Conservation (phyloP, 345 rosid species). For the Brassica carinata region DNA sequence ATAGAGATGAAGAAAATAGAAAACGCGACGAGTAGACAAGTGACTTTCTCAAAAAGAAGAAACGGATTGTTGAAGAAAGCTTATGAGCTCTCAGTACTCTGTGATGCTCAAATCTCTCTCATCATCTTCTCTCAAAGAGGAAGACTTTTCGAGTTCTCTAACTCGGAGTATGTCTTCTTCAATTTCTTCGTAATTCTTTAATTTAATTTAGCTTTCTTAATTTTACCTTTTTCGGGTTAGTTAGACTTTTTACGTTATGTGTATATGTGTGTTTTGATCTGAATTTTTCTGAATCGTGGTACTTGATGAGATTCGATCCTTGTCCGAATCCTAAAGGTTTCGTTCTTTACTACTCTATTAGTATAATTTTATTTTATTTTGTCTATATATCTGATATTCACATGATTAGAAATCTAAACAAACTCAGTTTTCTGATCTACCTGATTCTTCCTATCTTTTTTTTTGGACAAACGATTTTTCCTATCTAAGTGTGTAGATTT, state of each 20-base stretch:
- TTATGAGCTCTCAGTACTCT: slow-evolving; percentile 41
- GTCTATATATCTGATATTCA: background rate
- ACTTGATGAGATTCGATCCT: slow-evolving; percentile 30
- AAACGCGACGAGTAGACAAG: slow-evolving; percentile 40
- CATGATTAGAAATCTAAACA: slow-evolving; percentile 3
- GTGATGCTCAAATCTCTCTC: slow-evolving; percentile 41
- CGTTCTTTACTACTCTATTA: background rate
- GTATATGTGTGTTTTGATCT: slow-evolving; percentile 22
- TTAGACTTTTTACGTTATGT: slow-evolving; percentile 17
- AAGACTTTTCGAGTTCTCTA: slow-evolving; percentile 38
- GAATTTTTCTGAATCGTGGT: slow-evolving; percentile 17
- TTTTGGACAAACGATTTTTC: too few species aligned
- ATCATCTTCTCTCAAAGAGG: slow-evolving; percentile 41
- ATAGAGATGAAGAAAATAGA: slow-evolving; percentile 44
- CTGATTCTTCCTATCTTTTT: background rate
- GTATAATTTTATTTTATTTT: background rate
- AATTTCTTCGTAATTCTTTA: background rate
- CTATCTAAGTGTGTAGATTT: background rate
- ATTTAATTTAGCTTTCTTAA: background rate
- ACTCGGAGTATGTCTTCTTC: slow-evolving; percentile 29
- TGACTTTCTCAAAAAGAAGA: slow-evolving; percentile 42
- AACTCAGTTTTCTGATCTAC: background rate
- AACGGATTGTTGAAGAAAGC: slow-evolving; percentile 44
- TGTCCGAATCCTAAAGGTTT: slow-evolving; percentile 22
- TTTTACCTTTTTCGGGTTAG: background rate